Percentiles rank a stretch among this genome's conserved stretches.
phyloP scores from a whole-genome alignment of 2,329 filamentous ascomycete genomes.

The Microsporum ferrugineum region DNA sequence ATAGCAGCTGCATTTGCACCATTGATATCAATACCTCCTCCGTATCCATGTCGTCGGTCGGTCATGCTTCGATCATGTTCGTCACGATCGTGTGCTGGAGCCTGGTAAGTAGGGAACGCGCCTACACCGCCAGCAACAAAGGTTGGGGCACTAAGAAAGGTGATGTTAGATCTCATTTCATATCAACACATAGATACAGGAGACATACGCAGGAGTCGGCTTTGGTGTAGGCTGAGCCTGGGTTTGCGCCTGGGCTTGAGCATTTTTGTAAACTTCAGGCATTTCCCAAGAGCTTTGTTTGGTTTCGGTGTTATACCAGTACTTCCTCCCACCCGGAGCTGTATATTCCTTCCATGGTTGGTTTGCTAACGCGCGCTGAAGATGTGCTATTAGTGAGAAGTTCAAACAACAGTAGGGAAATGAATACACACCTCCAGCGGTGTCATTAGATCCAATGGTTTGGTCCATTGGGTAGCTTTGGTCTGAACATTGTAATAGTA shows the following conservation, averaged over 20 bases:
- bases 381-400: constrained; percentile 11
- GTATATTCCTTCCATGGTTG: constrained; percentile 92
- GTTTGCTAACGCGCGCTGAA: constrained; percentile 63
- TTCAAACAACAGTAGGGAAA: constrained; percentile 10
- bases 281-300: constrained; percentile 93
- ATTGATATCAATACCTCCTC: constrained; percentile 29
- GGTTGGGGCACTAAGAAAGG: constrained; percentile 31
- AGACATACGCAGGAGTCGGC: constrained; percentile 37
- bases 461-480: constrained; percentile 86
- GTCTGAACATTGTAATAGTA: constrained; percentile 88
- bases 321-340: constrained; percentile 73
- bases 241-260: constrained; percentile 46
- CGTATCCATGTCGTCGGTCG: constrained; percentile 40
- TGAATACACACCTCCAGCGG: constrained; percentile 55
- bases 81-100: constrained; percentile 36
- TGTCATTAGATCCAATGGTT: constrained; percentile 80
- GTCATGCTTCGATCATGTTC: constrained; percentile 36
- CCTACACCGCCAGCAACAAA: constrained; percentile 50
- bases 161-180: background rate
- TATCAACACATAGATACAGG: background rate
- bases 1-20: constrained; percentile 29
- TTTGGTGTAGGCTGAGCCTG: constrained; percentile 30
- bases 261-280: constrained; percentile 69
- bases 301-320: constrained; percentile 90
- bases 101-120: constrained; percentile 27